Percentiles rank a stretch among this genome's conserved stretches.
Conservation (phyloP, 139 green algal genomes). For the Mychonastes homosphaera region DNA sequence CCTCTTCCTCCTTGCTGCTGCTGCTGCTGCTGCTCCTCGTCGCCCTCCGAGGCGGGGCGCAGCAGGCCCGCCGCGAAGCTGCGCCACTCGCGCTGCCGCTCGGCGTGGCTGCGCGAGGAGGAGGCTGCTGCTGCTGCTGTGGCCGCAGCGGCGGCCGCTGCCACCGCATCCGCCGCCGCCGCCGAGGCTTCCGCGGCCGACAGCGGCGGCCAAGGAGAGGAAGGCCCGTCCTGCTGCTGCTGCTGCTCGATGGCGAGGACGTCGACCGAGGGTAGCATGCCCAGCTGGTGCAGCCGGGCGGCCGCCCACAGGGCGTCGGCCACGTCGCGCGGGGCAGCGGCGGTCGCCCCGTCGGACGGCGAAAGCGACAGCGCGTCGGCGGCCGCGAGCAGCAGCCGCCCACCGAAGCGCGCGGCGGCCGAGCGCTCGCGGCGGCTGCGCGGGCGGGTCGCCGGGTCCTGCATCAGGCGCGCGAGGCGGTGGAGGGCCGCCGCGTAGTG, state of each 20-base stretch:
- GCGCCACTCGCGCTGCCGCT: background rate
- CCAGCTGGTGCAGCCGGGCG: background rate
- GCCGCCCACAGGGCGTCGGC: slow-evolving; percentile 8
- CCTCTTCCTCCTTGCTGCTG: background rate
- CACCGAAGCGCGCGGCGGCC: background rate
- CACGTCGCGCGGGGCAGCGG: background rate
- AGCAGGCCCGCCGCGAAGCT: too few species aligned
- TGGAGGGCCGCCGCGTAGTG: slow-evolving; percentile 15
- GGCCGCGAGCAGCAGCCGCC: background rate
- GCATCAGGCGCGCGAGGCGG: slow-evolving; percentile 2
- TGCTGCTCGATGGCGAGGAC: too few species aligned
- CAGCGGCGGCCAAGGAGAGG: too few species aligned
- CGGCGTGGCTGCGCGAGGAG: background rate
- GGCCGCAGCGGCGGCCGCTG: background rate
- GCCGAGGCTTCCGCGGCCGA: too few species aligned
- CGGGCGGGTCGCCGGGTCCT: slow-evolving; percentile 1
- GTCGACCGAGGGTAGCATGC: too few species aligned
- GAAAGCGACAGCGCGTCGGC: background rate
- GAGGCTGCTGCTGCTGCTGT: background rate
- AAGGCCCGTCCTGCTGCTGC: too few species aligned
- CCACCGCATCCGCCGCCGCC: too few species aligned
- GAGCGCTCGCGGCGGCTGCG: background rate
- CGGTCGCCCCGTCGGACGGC: too few species aligned
- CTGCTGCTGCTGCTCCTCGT: background rate
- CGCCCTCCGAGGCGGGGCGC: too few species aligned